These are phyloP conservation scores for Deinandra increscens DNA, from an alignment of 129 eudicot species.

Conservation along the genomic window DNA sequence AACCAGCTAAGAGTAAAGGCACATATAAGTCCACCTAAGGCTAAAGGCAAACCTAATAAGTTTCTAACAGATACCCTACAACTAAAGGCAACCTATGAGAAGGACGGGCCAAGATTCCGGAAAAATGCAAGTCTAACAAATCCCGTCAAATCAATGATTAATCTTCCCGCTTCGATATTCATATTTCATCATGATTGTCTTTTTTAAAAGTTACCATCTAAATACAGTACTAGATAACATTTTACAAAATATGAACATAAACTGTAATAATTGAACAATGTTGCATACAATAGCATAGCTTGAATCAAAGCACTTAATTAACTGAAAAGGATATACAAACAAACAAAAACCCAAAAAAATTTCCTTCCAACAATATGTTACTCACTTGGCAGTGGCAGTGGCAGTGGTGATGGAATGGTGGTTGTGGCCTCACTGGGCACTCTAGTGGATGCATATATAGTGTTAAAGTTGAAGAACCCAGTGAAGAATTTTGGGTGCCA, in stretches of 20 bases:
- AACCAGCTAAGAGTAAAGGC: no score
- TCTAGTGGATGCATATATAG: constrained; percentile 30
- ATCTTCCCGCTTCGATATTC: not conserved
- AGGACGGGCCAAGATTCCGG: no score
- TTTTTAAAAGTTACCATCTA: not conserved
- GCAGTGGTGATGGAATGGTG: constrained; percentile 6
- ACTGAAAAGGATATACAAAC: not conserved
- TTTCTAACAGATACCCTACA: no score
- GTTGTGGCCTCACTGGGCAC: constrained; percentile 31
- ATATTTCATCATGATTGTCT: not conserved
- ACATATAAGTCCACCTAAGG: no score
- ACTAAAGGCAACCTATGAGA: no score
- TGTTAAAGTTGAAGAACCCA: constrained; percentile 29
- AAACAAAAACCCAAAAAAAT: not conserved
- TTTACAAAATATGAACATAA: not conserved
- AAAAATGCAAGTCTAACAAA: no score
- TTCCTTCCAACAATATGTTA: not conserved
- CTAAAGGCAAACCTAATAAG: no score
- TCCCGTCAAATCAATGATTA: not conserved
- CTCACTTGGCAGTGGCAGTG: constrained; percentile 75
- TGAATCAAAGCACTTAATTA: not conserved
- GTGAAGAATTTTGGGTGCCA: constrained; percentile 69
- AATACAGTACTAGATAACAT: not conserved
- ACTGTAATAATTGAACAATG: not conserved
- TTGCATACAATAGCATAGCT: not conserved